Conservation (phyloP, 1,139 yeast species). For the Kodamaea ohmeri region DNA sequence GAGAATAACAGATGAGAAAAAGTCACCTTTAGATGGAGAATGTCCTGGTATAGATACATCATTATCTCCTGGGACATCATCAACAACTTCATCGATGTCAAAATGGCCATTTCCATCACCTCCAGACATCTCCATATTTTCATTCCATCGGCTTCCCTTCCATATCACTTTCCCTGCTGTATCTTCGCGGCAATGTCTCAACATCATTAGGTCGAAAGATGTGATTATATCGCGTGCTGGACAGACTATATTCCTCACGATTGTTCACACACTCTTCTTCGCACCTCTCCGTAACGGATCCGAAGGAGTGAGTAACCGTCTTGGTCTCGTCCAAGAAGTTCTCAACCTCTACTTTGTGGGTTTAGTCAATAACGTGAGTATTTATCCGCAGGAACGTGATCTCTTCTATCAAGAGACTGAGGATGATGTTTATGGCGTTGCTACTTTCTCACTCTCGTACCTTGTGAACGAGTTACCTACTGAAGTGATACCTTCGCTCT, state of each 20-base stretch:
- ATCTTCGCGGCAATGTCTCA: constrained; percentile 18
- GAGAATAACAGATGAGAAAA: too few species aligned
- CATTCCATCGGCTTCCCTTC: constrained; percentile 22
- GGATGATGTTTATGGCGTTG: constrained; percentile 23
- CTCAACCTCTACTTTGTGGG: constrained; percentile 25
- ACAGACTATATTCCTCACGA: constrained; percentile 20
- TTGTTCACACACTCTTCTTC: constrained; percentile 23
- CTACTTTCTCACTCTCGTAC: constrained; percentile 23
- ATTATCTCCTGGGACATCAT: too few species aligned
- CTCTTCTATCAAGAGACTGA: constrained; percentile 26
- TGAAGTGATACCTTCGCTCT: constrained; percentile 21
- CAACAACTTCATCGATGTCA: neutral
- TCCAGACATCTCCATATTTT: neutral
- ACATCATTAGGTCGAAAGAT: constrained; percentile 20
- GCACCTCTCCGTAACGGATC: constrained; percentile 21
- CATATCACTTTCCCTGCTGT: constrained; percentile 17
- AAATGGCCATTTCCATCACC: neutral
- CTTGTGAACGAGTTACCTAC: constrained; percentile 24
- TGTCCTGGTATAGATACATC: too few species aligned
- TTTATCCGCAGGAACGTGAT: constrained; percentile 24
- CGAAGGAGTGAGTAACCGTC: constrained; percentile 22
- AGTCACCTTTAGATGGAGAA: too few species aligned
- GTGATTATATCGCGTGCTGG: constrained; percentile 21
- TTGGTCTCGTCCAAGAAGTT: constrained; percentile 25
- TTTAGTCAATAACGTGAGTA: constrained; percentile 23